Evolutionary conservation across 352 stramenopile genomes (phyloP).

Genomic region (Phytophthora pluvialis): DNA sequence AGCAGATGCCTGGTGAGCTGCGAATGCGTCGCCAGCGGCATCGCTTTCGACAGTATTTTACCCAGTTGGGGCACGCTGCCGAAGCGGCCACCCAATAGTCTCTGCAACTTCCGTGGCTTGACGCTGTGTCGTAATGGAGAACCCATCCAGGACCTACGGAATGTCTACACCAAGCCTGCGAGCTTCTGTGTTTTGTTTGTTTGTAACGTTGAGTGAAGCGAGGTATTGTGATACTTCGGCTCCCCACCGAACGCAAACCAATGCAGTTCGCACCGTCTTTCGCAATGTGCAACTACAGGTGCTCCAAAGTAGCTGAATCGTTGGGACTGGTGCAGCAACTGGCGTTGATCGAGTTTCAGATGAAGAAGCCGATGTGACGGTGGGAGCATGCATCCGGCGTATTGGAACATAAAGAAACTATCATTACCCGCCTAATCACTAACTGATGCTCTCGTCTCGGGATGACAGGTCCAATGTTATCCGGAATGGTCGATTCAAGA

Average conservation of each 20-base stretch:
- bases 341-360: not conserved
- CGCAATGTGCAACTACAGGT: too few species aligned
- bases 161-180: not conserved
- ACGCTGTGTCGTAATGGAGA: not conserved
- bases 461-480: too few species aligned
- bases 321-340: too few species aligned
- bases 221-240: not conserved
- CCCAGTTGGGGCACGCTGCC: slow-evolving; percentile 24
- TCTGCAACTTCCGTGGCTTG: not conserved
- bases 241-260: not conserved
- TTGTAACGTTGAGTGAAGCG: not conserved
- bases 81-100: slow-evolving; percentile 8
- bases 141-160: too few species aligned
- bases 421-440: too few species aligned
- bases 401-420: too few species aligned
- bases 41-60: slow-evolving; percentile 66
- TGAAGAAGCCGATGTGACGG: too few species aligned
- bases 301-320: too few species aligned
- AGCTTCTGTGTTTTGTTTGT: too few species aligned
- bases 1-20: slow-evolving; percentile 46
- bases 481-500: not conserved
- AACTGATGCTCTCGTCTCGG: too few species aligned
- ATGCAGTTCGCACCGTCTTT: not conserved
- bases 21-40: slow-evolving; percentile 49
- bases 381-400: too few species aligned